Evolutionary conservation across 768 basidiomycete species (phyloP), one percentile per base, ranked within the genome.

Genomic region (Amanita rubescens): DNA sequence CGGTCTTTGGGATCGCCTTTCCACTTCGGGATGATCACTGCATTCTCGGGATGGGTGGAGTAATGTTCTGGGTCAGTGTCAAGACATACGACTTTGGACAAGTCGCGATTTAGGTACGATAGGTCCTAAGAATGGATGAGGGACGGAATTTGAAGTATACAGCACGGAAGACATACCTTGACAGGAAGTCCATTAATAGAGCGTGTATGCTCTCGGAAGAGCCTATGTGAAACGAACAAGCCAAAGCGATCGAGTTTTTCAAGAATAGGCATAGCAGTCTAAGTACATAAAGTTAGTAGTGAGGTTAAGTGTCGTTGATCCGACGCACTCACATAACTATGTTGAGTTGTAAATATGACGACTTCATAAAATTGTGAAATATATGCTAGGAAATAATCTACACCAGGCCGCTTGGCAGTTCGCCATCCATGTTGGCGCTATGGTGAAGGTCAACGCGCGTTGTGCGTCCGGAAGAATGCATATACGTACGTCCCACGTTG

Each of bases 291-390:
- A 55, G 27, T 45, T 35, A 10, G 20, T 19, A 27, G 15, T 5
- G 46, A n/a, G 22, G 8, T 19, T 54, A 57, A 54, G 48, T 32
- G 44, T 33, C 48, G 14, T 55, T 20, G 20, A 2, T 49, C 24
- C 50, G 27, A 35, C 22, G n/a, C 34, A 78, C 90, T 46, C 59
- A 95, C 94, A 68, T 95, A 97, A 62, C 80, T 76, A 53, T 89
- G 80, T 70, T 95, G 92, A 15, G 84, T 79, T 9, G 94, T 98
- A 72, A 98, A 99, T 51, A 99, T 75, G 32, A 98, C 95, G 54
- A 98, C 82, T 74, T 99, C 96, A 66, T 93, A 99, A 73, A 98
- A 99, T 64, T 97, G 95, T 0, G 93, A 91, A 45, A 99, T 81
- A 67, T 99, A 99, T 24, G 82, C 94, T 32, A 99, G 76, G 80